Conservation (phyloP, 2,329 filamentous ascomycete genomes). For the Stachybotrys chartarum region DNA sequence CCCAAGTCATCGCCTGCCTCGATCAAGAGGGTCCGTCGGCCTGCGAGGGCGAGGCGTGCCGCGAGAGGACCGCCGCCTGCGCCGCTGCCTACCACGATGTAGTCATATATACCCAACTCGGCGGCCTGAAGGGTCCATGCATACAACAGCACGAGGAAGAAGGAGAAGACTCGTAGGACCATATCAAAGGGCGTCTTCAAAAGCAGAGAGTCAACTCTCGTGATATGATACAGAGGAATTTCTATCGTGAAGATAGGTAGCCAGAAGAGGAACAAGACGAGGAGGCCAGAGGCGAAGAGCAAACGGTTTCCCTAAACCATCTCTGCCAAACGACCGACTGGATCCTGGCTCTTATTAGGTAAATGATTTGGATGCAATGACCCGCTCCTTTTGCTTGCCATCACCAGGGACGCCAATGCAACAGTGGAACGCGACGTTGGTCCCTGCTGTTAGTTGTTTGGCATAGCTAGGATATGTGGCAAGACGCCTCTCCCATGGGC, state of each 20-base stretch:
- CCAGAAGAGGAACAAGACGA: background rate
- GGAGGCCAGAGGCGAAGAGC: background rate
- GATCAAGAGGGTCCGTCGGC: constrained; percentile 52
- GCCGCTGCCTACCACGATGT: constrained; percentile 55
- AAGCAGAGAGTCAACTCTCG: too few species aligned
- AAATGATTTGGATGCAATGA: background rate
- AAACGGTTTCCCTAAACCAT: background rate
- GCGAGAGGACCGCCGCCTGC: constrained; percentile 52
- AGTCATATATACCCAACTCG: constrained; percentile 41
- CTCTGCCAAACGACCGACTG: background rate
- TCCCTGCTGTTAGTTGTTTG: background rate
- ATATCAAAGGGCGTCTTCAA: background rate
- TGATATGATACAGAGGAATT: too few species aligned
- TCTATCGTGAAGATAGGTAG: too few species aligned
- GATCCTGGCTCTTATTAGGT: background rate
- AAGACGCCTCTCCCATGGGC: too few species aligned
- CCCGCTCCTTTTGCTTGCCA: too few species aligned
- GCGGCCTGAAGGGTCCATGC: background rate
- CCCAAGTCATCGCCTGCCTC: constrained; percentile 54
- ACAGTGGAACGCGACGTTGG: background rate
- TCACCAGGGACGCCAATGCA: too few species aligned
- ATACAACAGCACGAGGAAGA: background rate
- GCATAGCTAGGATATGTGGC: background rate
- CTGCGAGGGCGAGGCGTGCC: constrained; percentile 50
- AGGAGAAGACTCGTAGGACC: background rate